Base-by-base conservation (phyloP, 1,284 basidiomycete species). In the Quambalaria eucalypti region DNA sequence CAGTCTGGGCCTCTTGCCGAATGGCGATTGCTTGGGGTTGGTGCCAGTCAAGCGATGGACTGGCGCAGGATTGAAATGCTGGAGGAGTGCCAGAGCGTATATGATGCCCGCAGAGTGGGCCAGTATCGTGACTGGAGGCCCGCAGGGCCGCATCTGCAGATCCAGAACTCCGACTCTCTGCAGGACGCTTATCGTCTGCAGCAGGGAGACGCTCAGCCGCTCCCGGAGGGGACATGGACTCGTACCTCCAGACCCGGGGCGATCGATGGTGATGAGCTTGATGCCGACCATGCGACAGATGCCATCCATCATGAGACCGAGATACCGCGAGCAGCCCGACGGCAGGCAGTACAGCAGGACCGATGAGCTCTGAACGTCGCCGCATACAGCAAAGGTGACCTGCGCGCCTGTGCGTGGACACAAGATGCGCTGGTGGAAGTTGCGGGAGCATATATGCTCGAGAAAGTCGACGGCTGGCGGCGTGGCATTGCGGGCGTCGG, bases 241-340 rank as follows among this genome's bases (percentile, higher is more conserved):
- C n/a, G 31, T 52, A 16, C 44, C 51, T 48, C 51, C 51, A 8
- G 44, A 9, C 8, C 51, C 51, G 23, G 51, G 51, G 51, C 51
- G 51, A 48, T 52, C 51, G 23, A 52, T 52, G 6, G 51, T 36
- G n/a, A 52, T 26, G 39, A 52, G 7, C 25, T 46, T 21, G 4
- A 46, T 26, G 42, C 42, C 21, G 16, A 26, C 42, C 25, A 23
- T 6, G 12, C 42, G 19, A 12, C 21, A 21, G 21, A 46, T 46
- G 12, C 42, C 42, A 25, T 26, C 42, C 16, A 9, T 14, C 12
- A 46, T 19, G 3, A 46, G 25, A 21, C 6, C 21, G 42, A 46
- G 42, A 26, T 46, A 46, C 4, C 42, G n/a, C 25, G 42, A 46
- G 42, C 42, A 46, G 14, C 42, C 42, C n/a, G 42, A 46, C 16